Percentiles rank a stretch among this genome's conserved stretches.
Conservation (phyloP, 306 rosid species). For the Phaseolus lunatus region DNA sequence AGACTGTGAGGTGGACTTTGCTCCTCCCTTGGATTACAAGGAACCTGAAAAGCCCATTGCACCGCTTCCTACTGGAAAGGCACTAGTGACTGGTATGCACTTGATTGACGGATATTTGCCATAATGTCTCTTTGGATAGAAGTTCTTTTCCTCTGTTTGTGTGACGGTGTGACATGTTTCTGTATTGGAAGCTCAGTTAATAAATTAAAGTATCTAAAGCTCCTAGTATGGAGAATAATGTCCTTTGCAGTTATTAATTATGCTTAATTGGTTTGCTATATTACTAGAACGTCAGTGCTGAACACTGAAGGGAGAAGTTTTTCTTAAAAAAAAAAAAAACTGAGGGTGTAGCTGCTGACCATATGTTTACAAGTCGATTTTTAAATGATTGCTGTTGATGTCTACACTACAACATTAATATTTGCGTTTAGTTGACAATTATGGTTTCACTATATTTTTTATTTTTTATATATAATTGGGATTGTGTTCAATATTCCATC, state of each 20-base stretch:
- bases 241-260: not conserved
- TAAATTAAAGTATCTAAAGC: slow-evolving; percentile 15
- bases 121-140: not conserved
- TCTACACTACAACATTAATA: not conserved
- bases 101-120: slow-evolving; percentile 39
- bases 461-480: too few relatives aligned
- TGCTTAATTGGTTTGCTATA: slow-evolving; percentile 5
- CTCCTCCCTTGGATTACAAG: slow-evolving; percentile 98
- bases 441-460: too few relatives aligned
- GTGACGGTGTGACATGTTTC: not conserved
- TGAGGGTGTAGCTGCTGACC: slow-evolving; percentile 19
- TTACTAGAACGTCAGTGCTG: not conserved
- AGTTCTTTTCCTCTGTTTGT: not conserved
- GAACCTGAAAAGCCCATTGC: slow-evolving; percentile 83
- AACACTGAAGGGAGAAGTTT: not conserved
- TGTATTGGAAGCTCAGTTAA: slow-evolving; percentile 17
- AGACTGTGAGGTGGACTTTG: slow-evolving; percentile 99
- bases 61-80: slow-evolving; percentile 62
- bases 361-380: slow-evolving; percentile 26
- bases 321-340: not conserved
- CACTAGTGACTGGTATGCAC: slow-evolving; percentile 61
- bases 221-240: not conserved
- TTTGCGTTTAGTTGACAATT: slow-evolving; percentile 24
- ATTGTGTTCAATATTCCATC: too few relatives aligned
- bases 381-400: slow-evolving; percentile 6